Base-by-base conservation (phyloP, 179 eudicot genomes). In the Corrigiola litoralis region DNA sequence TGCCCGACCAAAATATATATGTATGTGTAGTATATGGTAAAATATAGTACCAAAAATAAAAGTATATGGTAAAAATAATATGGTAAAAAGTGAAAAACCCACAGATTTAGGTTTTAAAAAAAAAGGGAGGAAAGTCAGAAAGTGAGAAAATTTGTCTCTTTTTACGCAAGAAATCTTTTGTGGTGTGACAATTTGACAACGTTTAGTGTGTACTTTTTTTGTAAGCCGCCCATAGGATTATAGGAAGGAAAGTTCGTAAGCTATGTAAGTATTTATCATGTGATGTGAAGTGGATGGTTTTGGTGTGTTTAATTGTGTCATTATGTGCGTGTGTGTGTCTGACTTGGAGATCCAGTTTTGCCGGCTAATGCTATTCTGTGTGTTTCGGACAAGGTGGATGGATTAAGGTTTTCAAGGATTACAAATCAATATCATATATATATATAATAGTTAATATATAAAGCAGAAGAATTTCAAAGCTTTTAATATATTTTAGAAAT, bases 181-280 rank as follows among this genome's bases (percentile, higher is more conserved):
- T n/a, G 25, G 24, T 21, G 14, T 4, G 53, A 16, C 14, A 16
- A 25, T 16, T 17, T n/a, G 48, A 31, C 47, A 68, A 27, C 4
- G 20, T 27, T 7, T 32, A 5, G 29, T 21, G 5, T 16, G 33
- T 44, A 27, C 7, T 5, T 9, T 18, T 23, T 36, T 2, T 34
- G 46, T 38, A 6, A 47, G 47, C 58, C 36, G 57, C 72, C 72
- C 63, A 68, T 34, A 13, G 71, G n/a, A 56, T 23, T 27, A 14
- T 32, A 9, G 12, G 12, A 9, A n/a, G n/a, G 44, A 38, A 38
- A 3, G 10, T 38, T 38, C 44, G 14, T 38, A 38, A 38, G 44
- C 3, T 6, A 5, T 38, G 44, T 38, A 3, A 38, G 16, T 8
- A 4, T 40, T 2, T 40, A 14, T 40, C 13, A n/a, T n/a, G n/a